Evolutionary conservation across 139 green algal species (phyloP).

Genomic region (Chlamydomonas eustigma): DNA sequence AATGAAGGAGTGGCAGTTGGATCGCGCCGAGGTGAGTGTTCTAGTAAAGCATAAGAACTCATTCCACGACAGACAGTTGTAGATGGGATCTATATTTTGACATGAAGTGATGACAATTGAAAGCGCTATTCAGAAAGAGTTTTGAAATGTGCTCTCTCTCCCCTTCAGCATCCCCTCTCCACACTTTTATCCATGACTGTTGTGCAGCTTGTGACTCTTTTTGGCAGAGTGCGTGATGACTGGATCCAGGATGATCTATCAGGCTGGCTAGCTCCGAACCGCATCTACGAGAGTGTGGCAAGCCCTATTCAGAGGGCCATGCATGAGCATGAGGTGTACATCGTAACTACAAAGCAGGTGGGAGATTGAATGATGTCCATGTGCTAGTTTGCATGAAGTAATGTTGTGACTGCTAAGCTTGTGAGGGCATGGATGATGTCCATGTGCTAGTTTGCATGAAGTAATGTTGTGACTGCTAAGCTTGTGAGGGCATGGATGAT

Average conservation of each 20-base stretch:
- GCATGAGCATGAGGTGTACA: slow-evolving; percentile 73
- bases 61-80: too few relatives aligned
- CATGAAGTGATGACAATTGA: too few relatives aligned
- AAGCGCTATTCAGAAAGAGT: too few relatives aligned
- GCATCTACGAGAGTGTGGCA: slow-evolving; percentile 84
- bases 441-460: too few relatives aligned
- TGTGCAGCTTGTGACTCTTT: slow-evolving; percentile 84
- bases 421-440: too few relatives aligned
- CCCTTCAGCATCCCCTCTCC: not conserved
- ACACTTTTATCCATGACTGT: not conserved
- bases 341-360: slow-evolving; percentile 98
- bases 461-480: too few relatives aligned
- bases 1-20: slow-evolving; percentile 76
- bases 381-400: too few relatives aligned
- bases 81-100: too few relatives aligned
- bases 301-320: slow-evolving; percentile 59
- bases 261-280: slow-evolving; percentile 90
- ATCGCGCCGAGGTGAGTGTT: slow-evolving; percentile 55
- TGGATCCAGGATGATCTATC: slow-evolving; percentile 90
- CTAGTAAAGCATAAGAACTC: too few relatives aligned
- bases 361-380: too few relatives aligned
- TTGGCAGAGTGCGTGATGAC: slow-evolving; percentile 84
- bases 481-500: too few relatives aligned
- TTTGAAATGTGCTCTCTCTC: not conserved
- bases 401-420: too few relatives aligned